These are phyloP conservation scores for Magnaporthiopsis rhizophila DNA, from an alignment of 2,329 filamentous ascomycete genomes.

Conservation along the genomic window DNA sequence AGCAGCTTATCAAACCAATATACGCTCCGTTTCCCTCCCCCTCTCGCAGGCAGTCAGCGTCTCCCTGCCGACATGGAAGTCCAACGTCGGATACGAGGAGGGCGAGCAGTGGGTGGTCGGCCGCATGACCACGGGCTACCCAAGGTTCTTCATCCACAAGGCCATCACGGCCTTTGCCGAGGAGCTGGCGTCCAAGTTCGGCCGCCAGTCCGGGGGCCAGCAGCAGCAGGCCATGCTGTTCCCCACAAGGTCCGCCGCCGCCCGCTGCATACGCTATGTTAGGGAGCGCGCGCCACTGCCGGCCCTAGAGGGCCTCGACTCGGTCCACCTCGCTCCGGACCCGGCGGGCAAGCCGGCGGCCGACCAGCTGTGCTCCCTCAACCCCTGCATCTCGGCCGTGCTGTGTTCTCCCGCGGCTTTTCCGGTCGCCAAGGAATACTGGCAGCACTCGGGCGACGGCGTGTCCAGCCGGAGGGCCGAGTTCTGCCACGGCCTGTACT, in stretches of 20 bases:
- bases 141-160: constrained; percentile 85
- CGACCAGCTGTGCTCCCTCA: constrained; percentile 43
- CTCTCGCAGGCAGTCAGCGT: constrained; percentile 79
- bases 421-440: constrained; percentile 79
- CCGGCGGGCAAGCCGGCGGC: constrained; percentile 39
- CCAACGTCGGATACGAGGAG: constrained; percentile 92
- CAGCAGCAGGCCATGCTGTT: constrained; percentile 71
- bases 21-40: too few species aligned
- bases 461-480: constrained; percentile 86
- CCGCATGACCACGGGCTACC: constrained; percentile 86
- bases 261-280: constrained; percentile 69
- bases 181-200: constrained; percentile 58
- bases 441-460: constrained; percentile 94
- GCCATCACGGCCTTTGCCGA: constrained; percentile 58
- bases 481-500: constrained; percentile 72
- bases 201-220: constrained; percentile 31
- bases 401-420: constrained; percentile 62
- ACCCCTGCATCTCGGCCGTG: constrained; percentile 59
- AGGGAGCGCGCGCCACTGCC: constrained; percentile 46
- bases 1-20: background rate
- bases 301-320: constrained; percentile 37
- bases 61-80: constrained; percentile 79
- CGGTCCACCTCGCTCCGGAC: constrained; percentile 58
- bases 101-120: constrained; percentile 78
- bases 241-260: constrained; percentile 62